These are phyloP conservation scores for Yarrowia sp. DNA, from an alignment of 805 yeast species.

Conservation along the genomic window DNA sequence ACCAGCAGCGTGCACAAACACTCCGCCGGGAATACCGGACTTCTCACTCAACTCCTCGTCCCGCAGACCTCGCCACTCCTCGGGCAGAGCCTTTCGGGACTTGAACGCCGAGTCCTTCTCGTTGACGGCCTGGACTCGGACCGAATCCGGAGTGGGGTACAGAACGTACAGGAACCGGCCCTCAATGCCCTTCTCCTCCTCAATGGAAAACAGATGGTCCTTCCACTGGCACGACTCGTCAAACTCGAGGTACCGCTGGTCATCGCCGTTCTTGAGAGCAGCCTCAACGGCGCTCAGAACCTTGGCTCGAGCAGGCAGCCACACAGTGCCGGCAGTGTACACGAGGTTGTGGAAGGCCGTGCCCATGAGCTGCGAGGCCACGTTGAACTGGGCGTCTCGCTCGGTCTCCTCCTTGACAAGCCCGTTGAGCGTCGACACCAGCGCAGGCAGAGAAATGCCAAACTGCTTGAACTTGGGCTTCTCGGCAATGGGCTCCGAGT, in stretches of 20 bases:
- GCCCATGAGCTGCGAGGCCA: conserved; percentile 86
- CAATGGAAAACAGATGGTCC: conserved; percentile 82
- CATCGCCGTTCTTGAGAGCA: conserved; percentile 59
- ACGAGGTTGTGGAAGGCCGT: conserved; percentile 71
- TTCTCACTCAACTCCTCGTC: conserved; percentile 78
- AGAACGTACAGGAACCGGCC: conserved; percentile 76
- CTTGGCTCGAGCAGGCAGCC: conserved; percentile 87
- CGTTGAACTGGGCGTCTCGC: conserved; percentile 60
- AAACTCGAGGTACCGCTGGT: conserved; percentile 78
- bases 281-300: conserved; percentile 72
- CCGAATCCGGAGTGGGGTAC: conserved; percentile 70
- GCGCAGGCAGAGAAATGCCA: conserved; percentile 76
- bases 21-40: conserved; percentile 85
- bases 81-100: conserved; percentile 87
- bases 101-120: conserved; percentile 77
- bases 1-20: conserved; percentile 93
- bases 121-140: conserved; percentile 95
- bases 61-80: conserved; percentile 92
- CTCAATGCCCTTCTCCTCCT: conserved; percentile 55
- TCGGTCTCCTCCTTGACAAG: conserved; percentile 78
- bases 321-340: conserved; percentile 75
- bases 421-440: conserved; percentile 84
- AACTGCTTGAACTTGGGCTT: conserved; percentile 70
- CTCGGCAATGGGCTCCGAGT: conserved; percentile 58
- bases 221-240: conserved; percentile 93